These are phyloP conservation scores for Tanacetum coccineum DNA, from an alignment of 129 eudicot genomes.

Conservation along the genomic window DNA sequence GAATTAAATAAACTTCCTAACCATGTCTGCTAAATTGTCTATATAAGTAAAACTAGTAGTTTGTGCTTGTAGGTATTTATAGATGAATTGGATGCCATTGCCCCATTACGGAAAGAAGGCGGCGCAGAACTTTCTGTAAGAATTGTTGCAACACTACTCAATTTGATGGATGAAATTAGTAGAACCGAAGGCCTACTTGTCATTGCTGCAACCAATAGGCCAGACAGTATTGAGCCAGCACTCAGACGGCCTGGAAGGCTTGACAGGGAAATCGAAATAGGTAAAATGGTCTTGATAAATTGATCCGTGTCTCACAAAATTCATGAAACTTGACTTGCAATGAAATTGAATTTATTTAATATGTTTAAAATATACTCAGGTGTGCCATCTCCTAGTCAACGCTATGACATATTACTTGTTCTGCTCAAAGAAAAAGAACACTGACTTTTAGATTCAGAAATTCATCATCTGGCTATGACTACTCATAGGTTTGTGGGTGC, in stretches of 20 bases:
- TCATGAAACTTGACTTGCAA: neutral
- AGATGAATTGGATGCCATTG: constrained; percentile 97
- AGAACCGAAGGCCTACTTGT: constrained; percentile 70
- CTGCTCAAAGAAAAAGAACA: constrained; percentile 59
- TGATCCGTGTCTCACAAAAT: neutral
- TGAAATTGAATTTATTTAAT: neutral
- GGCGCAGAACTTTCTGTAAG: constrained; percentile 89
- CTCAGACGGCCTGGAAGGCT: constrained; percentile 96
- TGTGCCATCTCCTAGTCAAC: constrained; percentile 89
- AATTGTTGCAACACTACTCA: constrained; percentile 82
- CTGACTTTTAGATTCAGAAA: constrained; percentile 49
- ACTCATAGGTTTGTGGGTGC: constrained; percentile 99
- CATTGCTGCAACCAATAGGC: constrained; percentile 90
- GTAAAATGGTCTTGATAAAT: constrained; percentile 15
- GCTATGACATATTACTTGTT: constrained; percentile 56
- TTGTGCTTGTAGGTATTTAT: constrained; percentile 93
- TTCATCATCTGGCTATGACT: constrained; percentile 59
- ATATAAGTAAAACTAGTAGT: too few species aligned
- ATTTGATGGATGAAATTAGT: constrained; percentile 88
- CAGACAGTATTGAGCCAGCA: constrained; percentile 92
- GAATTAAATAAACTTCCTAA: too few species aligned
- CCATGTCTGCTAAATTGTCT: too few species aligned
- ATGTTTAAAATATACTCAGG: constrained; percentile 42
- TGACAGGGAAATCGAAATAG: constrained; percentile 90
- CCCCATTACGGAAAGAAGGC: constrained; percentile 91